phyloP scores from a whole-genome alignment of 768 basidiomycete genomes.

The Boletus pseudopeckii region DNA sequence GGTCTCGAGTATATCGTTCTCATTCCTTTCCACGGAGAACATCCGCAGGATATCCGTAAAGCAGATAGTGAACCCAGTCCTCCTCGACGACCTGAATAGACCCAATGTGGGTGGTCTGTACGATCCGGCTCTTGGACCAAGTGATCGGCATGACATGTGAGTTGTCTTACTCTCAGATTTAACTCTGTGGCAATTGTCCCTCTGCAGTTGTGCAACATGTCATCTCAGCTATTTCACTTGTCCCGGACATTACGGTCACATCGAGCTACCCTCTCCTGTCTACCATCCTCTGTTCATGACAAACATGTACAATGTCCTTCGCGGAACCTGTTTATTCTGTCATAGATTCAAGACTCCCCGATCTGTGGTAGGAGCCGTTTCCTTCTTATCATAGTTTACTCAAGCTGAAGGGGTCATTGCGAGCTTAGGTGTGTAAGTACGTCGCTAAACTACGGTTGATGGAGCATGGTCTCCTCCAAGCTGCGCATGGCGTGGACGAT shows the following conservation, averaged over 20 bases:
- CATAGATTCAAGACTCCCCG: slow-evolving; percentile 83
- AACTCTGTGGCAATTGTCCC: slow-evolving; percentile 4
- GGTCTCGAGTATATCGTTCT: slow-evolving; percentile 84
- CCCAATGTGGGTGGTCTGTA: slow-evolving; percentile 93
- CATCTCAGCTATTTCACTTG: slow-evolving; percentile 90
- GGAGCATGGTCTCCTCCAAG: slow-evolving; percentile 84
- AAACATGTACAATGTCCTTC: slow-evolving; percentile 82
- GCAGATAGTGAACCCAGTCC: slow-evolving; percentile 88
- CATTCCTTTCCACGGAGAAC: slow-evolving; percentile 85
- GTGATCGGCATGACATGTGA: slow-evolving; percentile 85
- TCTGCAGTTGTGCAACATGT: slow-evolving; percentile 85
- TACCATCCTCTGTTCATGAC: slow-evolving; percentile 96
- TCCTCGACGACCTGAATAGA: slow-evolving; percentile 90
- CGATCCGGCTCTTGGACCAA: slow-evolving; percentile 92
- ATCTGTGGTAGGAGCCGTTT: slow-evolving; percentile 51
- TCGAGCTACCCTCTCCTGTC: slow-evolving; percentile 91
- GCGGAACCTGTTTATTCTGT: slow-evolving; percentile 90
- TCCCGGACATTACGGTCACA: slow-evolving; percentile 98
- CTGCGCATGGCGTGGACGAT: slow-evolving; percentile 73
- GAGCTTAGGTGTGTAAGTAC: slow-evolving; percentile 70
- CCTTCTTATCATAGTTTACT: slow-evolving; percentile 9
- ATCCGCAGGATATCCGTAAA: slow-evolving; percentile 95
- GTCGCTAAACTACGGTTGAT: slow-evolving; percentile 82
- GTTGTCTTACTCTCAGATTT: slow-evolving; percentile 32
- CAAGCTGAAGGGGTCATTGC: slow-evolving; percentile 9